Conservation (phyloP, 352 stramenopile species). For the Globisporangium nunn region DNA sequence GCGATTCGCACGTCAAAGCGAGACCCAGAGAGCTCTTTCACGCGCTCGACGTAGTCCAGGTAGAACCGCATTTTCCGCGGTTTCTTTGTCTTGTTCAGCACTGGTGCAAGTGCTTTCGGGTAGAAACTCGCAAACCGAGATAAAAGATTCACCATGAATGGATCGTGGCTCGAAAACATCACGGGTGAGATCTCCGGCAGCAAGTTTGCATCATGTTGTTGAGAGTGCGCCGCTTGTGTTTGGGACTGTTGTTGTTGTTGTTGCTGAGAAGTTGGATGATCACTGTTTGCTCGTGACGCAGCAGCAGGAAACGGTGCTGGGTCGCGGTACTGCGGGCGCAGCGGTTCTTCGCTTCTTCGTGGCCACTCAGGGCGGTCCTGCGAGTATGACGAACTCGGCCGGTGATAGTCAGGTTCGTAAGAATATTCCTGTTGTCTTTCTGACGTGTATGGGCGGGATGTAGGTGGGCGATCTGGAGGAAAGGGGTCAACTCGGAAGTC, state of each 20-base stretch:
- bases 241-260: background rate
- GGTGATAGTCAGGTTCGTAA: slow-evolving; percentile 15
- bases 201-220: background rate
- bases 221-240: background rate
- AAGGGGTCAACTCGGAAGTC: slow-evolving; percentile 8
- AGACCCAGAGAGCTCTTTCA: slow-evolving; percentile 28
- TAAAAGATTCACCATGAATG: slow-evolving; percentile 40
- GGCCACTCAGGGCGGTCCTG: background rate
- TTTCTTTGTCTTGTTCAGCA: slow-evolving; percentile 64
- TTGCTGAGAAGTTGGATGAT: background rate
- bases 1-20: slow-evolving; percentile 38
- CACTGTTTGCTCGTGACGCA: background rate
- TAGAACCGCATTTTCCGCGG: slow-evolving; percentile 68
- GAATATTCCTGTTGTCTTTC: slow-evolving; percentile 15
- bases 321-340: background rate
- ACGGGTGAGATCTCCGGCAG: slow-evolving; percentile 21
- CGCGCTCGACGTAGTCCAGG: slow-evolving; percentile 49
- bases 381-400: slow-evolving; percentile 2
- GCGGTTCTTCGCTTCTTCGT: slow-evolving; percentile 2
- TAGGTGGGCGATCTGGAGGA: background rate
- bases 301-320: background rate
- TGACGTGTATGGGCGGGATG: slow-evolving; percentile 7
- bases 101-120: slow-evolving; percentile 33
- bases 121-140: slow-evolving; percentile 49
- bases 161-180: slow-evolving; percentile 45